Percentiles rank a stretch among this genome's conserved stretches.
These are phyloP conservation scores for Gossypium mustelinum DNA, from an alignment of 345 rosid genomes.

Conservation along the genomic window DNA sequence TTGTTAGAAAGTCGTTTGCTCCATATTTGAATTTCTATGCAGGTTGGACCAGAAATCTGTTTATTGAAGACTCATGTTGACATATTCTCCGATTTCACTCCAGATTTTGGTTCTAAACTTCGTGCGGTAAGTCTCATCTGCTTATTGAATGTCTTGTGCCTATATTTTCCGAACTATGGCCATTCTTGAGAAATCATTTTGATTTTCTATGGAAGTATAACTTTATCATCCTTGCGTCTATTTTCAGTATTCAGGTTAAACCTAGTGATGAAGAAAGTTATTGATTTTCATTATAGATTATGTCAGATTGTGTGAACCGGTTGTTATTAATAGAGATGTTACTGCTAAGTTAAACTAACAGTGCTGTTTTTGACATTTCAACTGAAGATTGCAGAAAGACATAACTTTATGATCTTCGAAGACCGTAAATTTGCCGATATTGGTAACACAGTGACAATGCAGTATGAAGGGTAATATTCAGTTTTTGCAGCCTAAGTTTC, in stretches of 20 bases:
- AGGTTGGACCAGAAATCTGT: constrained; percentile 96
- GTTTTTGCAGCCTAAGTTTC: not conserved
- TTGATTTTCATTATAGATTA: no score
- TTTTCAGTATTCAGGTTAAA: not conserved
- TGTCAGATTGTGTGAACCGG: not conserved
- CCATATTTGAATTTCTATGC: constrained; percentile 15
- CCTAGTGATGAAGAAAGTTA: not conserved
- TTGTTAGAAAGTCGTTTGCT: not conserved
- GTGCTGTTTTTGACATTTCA: not conserved
- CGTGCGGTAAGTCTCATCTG: constrained; percentile 44
- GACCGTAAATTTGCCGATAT: constrained; percentile 99
- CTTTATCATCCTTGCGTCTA: not conserved
- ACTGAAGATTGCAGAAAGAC: constrained; percentile 76
- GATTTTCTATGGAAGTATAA: not conserved
- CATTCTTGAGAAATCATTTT: not conserved
- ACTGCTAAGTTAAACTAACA: not conserved
- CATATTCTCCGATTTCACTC: constrained; percentile 85
- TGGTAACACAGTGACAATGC: constrained; percentile 98
- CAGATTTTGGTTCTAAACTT: constrained; percentile 83
- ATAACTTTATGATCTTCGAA: constrained; percentile 83
- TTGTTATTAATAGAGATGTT: not conserved
- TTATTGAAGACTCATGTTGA: constrained; percentile 92
- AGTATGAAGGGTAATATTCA: constrained; percentile 64
- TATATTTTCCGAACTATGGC: not conserved
- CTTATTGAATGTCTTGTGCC: not conserved